Evolutionary conservation across 345 rosid genomes (phyloP), one percentile per base, ranked within the genome.

Genomic region (Eutrema japonicum): DNA sequence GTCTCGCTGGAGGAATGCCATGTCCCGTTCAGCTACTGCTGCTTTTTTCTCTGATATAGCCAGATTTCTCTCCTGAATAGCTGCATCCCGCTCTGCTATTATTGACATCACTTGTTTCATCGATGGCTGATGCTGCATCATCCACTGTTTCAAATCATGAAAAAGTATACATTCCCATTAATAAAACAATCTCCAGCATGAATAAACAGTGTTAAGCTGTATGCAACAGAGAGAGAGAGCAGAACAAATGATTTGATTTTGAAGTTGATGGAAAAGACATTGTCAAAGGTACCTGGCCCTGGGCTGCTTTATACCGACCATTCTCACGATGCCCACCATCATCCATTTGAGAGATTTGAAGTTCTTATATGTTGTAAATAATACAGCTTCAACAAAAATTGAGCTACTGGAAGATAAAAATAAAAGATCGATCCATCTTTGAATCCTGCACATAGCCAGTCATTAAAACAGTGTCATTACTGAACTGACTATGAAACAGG

Each of bases 31-130:
- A 5, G 98, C 91, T 72, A 90, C 74, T 3, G 97, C 99, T 16
- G 97, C 83, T 79, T 92, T 96, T 72, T 84, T 96, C 76, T 96
- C 99, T 12, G 99, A 86, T 68, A 96, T 57, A 14, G 98, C 99
- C 56, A 89, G 77, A 56, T 96, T 89, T 78, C 93, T 87, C 78
- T 96, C 98, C 69, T 89, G 97, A 36, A 96, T 77, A 9, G 98
- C 97, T 56, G 92, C 97, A 83, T 96, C 99, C 29, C 98, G 86
- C 83, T 96, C 98, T 27, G 97, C 94, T 87, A 96, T 90, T 61
- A 96, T 87, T 50, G 87, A 80, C 98, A 96, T 96, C 60, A 96
- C 92, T 84, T 96, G 99, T 85, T 96, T 96, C 98, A 96, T 96
- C 14, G 99, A 89, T 50, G 98, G 99, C 83, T 90, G 97, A 79